Evolutionary conservation across 352 stramenopile genomes (phyloP), one percentile per base, ranked within the genome.

Genomic region (Poterioochromonas sp.): DNA sequence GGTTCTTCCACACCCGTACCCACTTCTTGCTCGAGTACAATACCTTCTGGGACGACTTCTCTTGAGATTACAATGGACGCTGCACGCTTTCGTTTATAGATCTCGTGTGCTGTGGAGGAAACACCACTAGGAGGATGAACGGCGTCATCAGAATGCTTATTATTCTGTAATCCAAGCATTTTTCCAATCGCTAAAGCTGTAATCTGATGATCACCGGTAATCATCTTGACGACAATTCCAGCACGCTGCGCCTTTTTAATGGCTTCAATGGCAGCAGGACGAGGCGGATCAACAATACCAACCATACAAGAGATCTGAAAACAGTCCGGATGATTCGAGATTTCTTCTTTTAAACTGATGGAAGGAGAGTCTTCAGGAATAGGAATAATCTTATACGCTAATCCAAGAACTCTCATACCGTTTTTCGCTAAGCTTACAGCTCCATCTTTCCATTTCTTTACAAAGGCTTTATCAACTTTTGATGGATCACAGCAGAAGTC

Each of bases 191-290:
- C 91, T 79, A 94, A 91, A 15, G 92, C 92, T 2, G 92, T 97
- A 34, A 95, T 84, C 0, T 90, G 90, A 81, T 96, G 90, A 65
- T 97, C 92, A 37, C 92, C 92, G 12, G 92, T 97, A 54, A 97
- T 89, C 92, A 97, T 97, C 77, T 95, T 94, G 12, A 96, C 92
- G 37, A 88, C 87, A 80, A 97, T 94, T 20, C 92, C 92, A 12
- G 91, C 91, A 8, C 87, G 79, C 60, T 88, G 82, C 32, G 92
- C 82, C 11, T 84, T 92, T 78, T 96, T 95, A 82, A 90, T 96
- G 76, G 95, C 93, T 3, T 84, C 87, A 22, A 97, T 89, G 0
- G 92, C 88, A 40, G 85, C 87, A 15, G 84, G 79, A 39, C 88
- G 53, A 26, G 86, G 79, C 79, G 84, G 83, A 90, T 95, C 88